A percentile compares a stretch with the other conserved stretches of the same genome.
Conservation (phyloP, 176 grass and related monocot genomes). For the Aegilops speltoides region DNA sequence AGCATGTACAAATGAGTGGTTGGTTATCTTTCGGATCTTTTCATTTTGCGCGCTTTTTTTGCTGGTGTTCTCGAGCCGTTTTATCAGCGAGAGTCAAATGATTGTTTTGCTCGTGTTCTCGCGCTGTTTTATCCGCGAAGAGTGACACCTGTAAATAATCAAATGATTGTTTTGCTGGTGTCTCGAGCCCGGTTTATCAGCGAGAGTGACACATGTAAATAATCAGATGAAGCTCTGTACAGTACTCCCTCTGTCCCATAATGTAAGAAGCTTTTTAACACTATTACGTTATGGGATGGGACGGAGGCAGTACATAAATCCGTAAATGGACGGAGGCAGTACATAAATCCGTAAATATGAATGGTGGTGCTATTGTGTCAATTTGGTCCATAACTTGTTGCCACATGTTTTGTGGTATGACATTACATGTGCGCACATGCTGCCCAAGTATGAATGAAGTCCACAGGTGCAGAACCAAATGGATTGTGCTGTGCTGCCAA, state of each 20-base stretch:
- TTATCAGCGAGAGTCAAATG: neutral
- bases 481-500: no score
- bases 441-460: no score
- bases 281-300: no score
- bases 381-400: no score
- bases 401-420: no score
- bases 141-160: neutral
- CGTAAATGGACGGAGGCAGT: neutral
- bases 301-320: neutral
- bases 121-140: neutral
- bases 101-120: conserved; percentile 13
- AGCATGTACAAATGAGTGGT: conserved; percentile 28
- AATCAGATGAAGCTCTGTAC: conserved; percentile 10
- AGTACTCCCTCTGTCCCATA: neutral
- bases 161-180: conserved; percentile 3
- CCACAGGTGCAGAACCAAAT: no score
- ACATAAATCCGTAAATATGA: conserved; percentile 4
- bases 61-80: neutral
- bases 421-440: no score
- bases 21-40: neutral
- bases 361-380: neutral
- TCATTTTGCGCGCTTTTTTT: neutral
- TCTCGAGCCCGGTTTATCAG: neutral
- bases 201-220: neutral
- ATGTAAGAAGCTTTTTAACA: no score